Percentiles rank a stretch among this genome's conserved stretches.
Evolutionary conservation across 257 asterid genomes (phyloP).

Genomic region (Solanum lycopersicoides): DNA sequence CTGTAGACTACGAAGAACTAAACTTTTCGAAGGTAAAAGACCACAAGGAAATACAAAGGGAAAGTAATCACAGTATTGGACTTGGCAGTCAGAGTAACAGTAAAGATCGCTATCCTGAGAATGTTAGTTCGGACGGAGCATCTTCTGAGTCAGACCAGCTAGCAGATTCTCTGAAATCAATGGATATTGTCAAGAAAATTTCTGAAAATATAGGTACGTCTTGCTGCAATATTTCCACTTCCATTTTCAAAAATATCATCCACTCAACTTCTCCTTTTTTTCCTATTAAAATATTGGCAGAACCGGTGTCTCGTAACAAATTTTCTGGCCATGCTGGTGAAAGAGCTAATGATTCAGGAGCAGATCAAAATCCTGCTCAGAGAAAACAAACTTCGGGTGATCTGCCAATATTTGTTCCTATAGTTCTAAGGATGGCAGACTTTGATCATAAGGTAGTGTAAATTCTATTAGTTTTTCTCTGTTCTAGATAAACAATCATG

Average conservation of each 20-base stretch:
- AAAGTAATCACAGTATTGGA: slow-evolving; percentile 10
- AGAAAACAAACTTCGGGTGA: slow-evolving; percentile 56
- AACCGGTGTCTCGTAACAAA: background rate
- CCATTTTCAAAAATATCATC: background rate
- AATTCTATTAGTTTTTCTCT: background rate
- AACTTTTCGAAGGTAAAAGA: slow-evolving; percentile 23
- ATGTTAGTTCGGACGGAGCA: slow-evolving; percentile 6
- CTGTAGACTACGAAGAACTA: slow-evolving; percentile 32
- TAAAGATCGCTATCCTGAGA: slow-evolving; percentile 10
- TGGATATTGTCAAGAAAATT: slow-evolving; percentile 31
- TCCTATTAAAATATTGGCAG: background rate
- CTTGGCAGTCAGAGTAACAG: slow-evolving; percentile 12
- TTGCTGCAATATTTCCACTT: background rate
- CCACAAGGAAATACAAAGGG: slow-evolving; percentile 26
- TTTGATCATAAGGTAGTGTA: slow-evolving; percentile 80
- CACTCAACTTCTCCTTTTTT: background rate
- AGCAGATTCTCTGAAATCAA: slow-evolving; percentile 33
- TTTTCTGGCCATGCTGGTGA: slow-evolving; percentile 26
- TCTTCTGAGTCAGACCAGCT: slow-evolving; percentile 28
- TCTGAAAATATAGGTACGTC: background rate
- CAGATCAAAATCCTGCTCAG: slow-evolving; percentile 18
- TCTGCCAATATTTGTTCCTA: slow-evolving; percentile 75
- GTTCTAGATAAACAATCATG: background rate
- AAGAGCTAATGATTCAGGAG: slow-evolving; percentile 28
- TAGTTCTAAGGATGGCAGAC: slow-evolving; percentile 87